phyloP scores from a whole-genome alignment of 352 stramenopile species.

The Pythium brachiatum region DNA sequence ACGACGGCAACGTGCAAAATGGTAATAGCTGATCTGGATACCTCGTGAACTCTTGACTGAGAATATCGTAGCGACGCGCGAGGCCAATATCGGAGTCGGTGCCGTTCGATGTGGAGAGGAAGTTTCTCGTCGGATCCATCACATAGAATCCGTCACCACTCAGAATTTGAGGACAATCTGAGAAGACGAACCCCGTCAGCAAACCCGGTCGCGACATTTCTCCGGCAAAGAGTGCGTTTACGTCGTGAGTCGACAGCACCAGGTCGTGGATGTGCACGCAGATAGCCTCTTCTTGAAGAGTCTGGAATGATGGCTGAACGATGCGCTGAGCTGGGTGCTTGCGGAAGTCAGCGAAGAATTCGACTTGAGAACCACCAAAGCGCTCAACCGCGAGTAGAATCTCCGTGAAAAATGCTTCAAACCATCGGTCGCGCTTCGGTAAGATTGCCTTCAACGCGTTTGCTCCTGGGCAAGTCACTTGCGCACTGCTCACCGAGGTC shows the following conservation, averaged over 20 bases:
- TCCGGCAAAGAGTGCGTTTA: conserved; percentile 50
- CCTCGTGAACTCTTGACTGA: conserved; percentile 53
- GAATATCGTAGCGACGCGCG: conserved; percentile 61
- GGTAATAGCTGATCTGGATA: conserved; percentile 76
- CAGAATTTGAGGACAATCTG: conserved; percentile 78
- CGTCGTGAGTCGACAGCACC: conserved; percentile 44
- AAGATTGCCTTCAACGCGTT: conserved; percentile 41
- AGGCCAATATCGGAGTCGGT: conserved; percentile 12
- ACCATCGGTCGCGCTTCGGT: conserved; percentile 37
- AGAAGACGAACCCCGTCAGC: conserved; percentile 59
- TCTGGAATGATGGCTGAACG: conserved; percentile 68
- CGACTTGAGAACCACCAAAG: conserved; percentile 46
- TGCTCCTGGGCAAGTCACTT: conserved; percentile 42
- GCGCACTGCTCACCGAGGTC: conserved; percentile 50
- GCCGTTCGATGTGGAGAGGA: background rate
- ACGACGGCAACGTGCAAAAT: conserved; percentile 64
- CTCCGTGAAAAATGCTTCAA: conserved; percentile 49
- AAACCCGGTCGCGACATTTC: conserved; percentile 54
- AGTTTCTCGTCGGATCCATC: conserved; percentile 47
- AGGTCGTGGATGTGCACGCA: conserved; percentile 70
- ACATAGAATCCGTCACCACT: conserved; percentile 75
- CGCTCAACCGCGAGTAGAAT: conserved; percentile 57
- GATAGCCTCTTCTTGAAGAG: conserved; percentile 65
- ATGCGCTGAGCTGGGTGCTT: conserved; percentile 63
- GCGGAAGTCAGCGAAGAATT: conserved; percentile 69